Base-by-base conservation (phyloP, 768 basidiomycete genomes). In the Pisolithus albus region DNA sequence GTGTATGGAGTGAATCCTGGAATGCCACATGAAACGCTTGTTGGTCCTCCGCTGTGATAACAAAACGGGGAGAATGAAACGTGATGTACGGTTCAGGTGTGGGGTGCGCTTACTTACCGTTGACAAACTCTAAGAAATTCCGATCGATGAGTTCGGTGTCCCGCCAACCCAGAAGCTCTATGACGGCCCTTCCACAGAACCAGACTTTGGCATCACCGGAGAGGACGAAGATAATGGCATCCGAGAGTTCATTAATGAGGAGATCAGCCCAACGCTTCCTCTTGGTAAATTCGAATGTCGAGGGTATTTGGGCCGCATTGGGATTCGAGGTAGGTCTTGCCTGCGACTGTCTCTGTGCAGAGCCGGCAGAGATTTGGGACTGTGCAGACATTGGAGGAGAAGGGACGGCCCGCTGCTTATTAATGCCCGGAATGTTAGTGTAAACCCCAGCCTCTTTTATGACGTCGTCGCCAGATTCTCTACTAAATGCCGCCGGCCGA, bases 251-350 rank as follows among this genome's bases (percentile, higher is more conserved):
- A 1, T 81, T 75, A 52, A 87, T 68, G 23, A 92, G 73, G 13
- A 93, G 72, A 64, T 92, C 90, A 16, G 83, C 84, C 91, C 91
- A 93, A 50, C 84, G 77, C 64, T 92, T 92, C 51, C 90, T 74
- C 62, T 88, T 90, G 0, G 88, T 89, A 64, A 92, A 93, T 64
- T 93, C 91, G 59, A 82, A 92, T 11, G 71, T 70, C 7, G 70
- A 59, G 1, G 32, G 13, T 19, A 39, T 44, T 19, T 24, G 36
- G 4, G 56, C 7, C 7, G 36, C 10, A 16, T 24, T 52, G 24
- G 45, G 16, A 3, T 38, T 28, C 10, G 41, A 15, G 9, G 6
- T 24, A 16, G 42, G 43, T 34, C 40, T 53, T 38, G 44, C 8
- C 6, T 24, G 48, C 7, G 37, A 30, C 24, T 40, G 48, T 28